Conservation (phyloP, 306 rosid genomes). For the Quercus variabilis region DNA sequence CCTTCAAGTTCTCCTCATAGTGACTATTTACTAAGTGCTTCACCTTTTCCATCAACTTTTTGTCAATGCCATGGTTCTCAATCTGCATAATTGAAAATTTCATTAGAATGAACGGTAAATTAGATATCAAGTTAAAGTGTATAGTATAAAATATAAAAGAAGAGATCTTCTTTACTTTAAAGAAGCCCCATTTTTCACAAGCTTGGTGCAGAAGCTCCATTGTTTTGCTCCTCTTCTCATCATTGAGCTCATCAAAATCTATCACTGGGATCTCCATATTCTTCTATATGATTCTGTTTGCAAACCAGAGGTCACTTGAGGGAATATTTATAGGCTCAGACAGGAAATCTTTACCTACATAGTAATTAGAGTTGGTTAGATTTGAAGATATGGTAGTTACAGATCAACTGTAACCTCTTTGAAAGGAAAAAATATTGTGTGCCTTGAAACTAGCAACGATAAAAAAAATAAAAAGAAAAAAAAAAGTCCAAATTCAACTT, state of each 20-base stretch:
- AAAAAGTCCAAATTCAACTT: slow-evolving; percentile 19
- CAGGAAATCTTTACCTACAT: slow-evolving; percentile 11
- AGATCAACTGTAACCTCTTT: neutral
- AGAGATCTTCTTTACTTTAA: slow-evolving; percentile 40
- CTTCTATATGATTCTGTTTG: slow-evolving; percentile 25
- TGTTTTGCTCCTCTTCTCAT: slow-evolving; percentile 52
- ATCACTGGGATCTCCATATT: slow-evolving; percentile 63
- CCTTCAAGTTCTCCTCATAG: slow-evolving; percentile 70
- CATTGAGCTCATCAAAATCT: slow-evolving; percentile 64
- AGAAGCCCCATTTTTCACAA: slow-evolving; percentile 75
- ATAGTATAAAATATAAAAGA: neutral
- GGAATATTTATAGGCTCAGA: slow-evolving; percentile 52
- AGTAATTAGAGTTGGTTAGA: slow-evolving; percentile 19
- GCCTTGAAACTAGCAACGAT: slow-evolving; percentile 17
- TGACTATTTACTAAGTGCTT: slow-evolving; percentile 51
- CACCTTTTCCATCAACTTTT: slow-evolving; percentile 65
- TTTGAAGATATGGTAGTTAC: slow-evolving; percentile 18
- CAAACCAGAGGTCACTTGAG: slow-evolving; percentile 10
- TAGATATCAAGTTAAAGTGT: neutral
- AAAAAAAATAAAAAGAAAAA: too few relatives aligned
- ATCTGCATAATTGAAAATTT: slow-evolving; percentile 41
- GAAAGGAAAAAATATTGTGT: slow-evolving; percentile 12
- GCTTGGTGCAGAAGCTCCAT: slow-evolving; percentile 66
- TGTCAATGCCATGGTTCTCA: slow-evolving; percentile 73
- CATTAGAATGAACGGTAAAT: neutral